Percentiles rank a stretch among this genome's conserved stretches.
These are phyloP conservation scores for Populus euphratica DNA, from an alignment of 345 rosid genomes.

Conservation along the genomic window DNA sequence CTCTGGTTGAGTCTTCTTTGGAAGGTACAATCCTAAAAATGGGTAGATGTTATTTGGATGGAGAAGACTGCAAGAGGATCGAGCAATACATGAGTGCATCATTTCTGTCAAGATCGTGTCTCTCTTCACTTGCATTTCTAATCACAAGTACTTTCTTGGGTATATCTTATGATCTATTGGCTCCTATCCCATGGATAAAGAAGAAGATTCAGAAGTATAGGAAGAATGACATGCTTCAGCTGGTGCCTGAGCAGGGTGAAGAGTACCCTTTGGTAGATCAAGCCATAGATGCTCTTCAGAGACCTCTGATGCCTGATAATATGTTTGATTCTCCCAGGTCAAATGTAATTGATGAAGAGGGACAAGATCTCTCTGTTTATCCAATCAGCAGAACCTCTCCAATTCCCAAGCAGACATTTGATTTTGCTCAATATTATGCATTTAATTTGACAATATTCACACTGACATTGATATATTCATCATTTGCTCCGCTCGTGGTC, in stretches of 20 bases:
- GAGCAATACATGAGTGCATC: constrained; percentile 96
- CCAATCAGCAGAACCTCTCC: constrained; percentile 83
- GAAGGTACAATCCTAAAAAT: constrained; percentile 77
- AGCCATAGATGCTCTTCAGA: constrained; percentile 49
- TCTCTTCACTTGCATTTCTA: constrained; percentile 89
- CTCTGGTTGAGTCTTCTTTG: constrained; percentile 81
- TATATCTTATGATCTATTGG: constrained; percentile 81
- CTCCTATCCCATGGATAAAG: constrained; percentile 98
- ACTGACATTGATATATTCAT: constrained; percentile 84
- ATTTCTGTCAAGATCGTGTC: constrained; percentile 83
- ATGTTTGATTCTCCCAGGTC: constrained; percentile 58
- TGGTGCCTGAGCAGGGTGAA: constrained; percentile 86
- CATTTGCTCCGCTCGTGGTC: constrained; percentile 87
- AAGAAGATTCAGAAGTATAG: constrained; percentile 73
- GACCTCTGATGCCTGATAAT: constrained; percentile 66
- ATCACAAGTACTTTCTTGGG: constrained; percentile 92
- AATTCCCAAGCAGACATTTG: constrained; percentile 89
- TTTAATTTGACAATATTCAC: constrained; percentile 93
- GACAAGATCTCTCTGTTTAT: constrained; percentile 76
- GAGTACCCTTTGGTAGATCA: constrained; percentile 78
- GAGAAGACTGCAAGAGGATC: constrained; percentile 95
- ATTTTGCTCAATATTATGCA: constrained; percentile 94
- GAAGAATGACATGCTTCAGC: constrained; percentile 94
- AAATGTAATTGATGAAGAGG: constrained; percentile 42
- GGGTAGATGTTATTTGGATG: constrained; percentile 94